A percentile compares a stretch with the other conserved stretches of the same genome.
phyloP scores from a whole-genome alignment of 2,329 filamentous ascomycete genomes.

The Paecilomyces variotii region DNA sequence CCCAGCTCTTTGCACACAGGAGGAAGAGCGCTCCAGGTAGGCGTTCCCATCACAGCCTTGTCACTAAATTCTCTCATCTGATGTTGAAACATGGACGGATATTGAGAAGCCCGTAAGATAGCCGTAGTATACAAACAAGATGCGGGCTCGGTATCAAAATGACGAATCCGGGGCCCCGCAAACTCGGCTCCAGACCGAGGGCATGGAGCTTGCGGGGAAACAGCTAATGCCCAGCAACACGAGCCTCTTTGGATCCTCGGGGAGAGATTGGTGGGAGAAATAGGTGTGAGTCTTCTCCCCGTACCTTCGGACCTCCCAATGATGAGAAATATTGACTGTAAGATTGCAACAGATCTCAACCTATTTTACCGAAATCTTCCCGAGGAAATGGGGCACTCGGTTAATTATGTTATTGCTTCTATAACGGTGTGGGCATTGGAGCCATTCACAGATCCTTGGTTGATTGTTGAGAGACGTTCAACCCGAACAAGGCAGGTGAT shows the following conservation, averaged over 20 bases:
- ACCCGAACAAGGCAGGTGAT: background rate
- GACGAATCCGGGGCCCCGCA: background rate
- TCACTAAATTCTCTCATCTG: background rate
- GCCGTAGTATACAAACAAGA: background rate
- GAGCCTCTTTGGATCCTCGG: background rate
- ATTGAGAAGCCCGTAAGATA: background rate
- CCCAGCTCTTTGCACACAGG: background rate
- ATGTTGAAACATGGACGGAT: background rate
- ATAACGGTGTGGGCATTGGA: background rate
- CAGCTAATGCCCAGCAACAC: background rate
- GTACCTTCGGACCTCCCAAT: too few species aligned
- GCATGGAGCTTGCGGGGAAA: background rate
- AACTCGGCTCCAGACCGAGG: background rate
- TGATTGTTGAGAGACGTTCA: background rate
- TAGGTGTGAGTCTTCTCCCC: too few species aligned
- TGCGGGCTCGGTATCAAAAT: background rate
- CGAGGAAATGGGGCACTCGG: background rate
- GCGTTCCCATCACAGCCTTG: background rate
- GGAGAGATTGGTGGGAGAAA: background rate
- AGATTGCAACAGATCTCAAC: background rate
- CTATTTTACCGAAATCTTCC: background rate
- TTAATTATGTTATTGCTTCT: background rate
- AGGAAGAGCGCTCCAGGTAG: background rate
- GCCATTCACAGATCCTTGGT: background rate
- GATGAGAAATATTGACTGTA: too few species aligned